Base-by-base conservation (phyloP, 1,284 basidiomycete genomes). In the Papiliotrema fonsecae region DNA sequence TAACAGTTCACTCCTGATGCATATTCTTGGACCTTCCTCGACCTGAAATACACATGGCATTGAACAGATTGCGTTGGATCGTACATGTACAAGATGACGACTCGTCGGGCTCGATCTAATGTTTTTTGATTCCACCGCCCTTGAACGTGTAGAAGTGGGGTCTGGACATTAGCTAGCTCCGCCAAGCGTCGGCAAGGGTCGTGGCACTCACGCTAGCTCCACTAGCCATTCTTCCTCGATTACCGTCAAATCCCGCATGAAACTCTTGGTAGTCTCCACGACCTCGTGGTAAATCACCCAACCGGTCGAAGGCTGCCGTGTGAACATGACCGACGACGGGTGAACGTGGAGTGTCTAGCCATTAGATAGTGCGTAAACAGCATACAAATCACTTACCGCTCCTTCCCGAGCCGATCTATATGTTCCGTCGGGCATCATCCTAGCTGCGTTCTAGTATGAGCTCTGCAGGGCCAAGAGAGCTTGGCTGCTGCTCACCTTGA, bases 271-370 rank as follows among this genome's bases (percentile, higher is more conserved):
- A 1, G 94, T 97, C 71, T 97, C 91, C 60, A 94, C 83, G 72
- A 97, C 86, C 69, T 98, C 93, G 66, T 96, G 90, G 65, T 86
- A 98, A 21, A 98, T 78, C 6, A 97, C 88, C 88, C 90, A 98
- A 10, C 88, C 88, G 0, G 86, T 86, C 16, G 82, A 78, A 2
- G 94, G 87, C 60, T 87, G 89, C 32, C 96, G 78, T 2, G 91
- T 96, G 67, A 98, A 98, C 50, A 97, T 76, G 10, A 97, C 89
- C 2, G 92, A 97, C 11, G 85, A 89, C 0, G 94, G 96, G 68
- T 98, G 94, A 2, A 89, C 87, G 73, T 91, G 83, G 18, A 97
- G 73, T 18, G 82, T 76, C 90, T 94, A 60, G 6, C 45, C 49
- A 42, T 40, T 45, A 37, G 18, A 19, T n/a, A n/a, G n/a, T n/a